phyloP scores from a whole-genome alignment of 495 filamentous ascomycete genomes.

The Aspergillus ellipticus region DNA sequence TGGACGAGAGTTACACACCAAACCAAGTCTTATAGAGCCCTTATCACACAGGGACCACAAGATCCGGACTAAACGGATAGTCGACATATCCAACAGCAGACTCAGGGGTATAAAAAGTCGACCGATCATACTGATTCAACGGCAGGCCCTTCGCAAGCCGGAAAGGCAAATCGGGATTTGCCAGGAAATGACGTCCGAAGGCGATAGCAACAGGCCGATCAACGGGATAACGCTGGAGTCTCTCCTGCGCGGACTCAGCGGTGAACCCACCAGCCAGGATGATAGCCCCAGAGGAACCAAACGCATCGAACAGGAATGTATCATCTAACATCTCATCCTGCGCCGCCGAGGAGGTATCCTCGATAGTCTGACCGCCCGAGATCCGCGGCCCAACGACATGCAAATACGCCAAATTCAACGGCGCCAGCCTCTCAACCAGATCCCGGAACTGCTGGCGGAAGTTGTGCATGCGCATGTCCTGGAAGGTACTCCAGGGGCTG shows the following conservation, averaged over 20 bases:
- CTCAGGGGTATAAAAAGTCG: conserved; percentile 50
- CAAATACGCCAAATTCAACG: conserved; percentile 58
- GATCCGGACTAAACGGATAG: conserved; percentile 35
- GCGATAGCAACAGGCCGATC: conserved; percentile 31
- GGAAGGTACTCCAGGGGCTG: conserved; percentile 61
- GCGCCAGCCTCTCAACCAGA: conserved; percentile 46
- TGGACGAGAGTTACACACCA: too few relatives aligned
- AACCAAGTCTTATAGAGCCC: too few relatives aligned
- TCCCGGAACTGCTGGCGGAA: conserved; percentile 60
- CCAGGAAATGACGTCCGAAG: conserved; percentile 61
- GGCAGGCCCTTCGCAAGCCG: conserved; percentile 50
- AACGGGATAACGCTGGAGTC: too few relatives aligned
- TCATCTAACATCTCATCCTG: too few relatives aligned
- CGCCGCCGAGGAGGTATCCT: conserved; percentile 36
- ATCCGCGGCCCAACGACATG: conserved; percentile 61
- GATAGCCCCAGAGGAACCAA: conserved; percentile 47
- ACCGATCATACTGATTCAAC: conserved; percentile 50
- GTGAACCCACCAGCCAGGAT: conserved; percentile 52
- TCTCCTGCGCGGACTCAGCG: conserved; percentile 6
- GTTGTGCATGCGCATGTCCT: conserved; percentile 65
- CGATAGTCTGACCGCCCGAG: conserved; percentile 28
- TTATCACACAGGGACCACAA: too few relatives aligned
- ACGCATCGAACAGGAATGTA: conserved; percentile 42
- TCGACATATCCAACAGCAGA: conserved; percentile 53
- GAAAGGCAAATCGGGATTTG: conserved; percentile 64